Evolutionary conservation across 2,329 filamentous ascomycete genomes (phyloP).

Genomic region (Hypoxylon sp.): DNA sequence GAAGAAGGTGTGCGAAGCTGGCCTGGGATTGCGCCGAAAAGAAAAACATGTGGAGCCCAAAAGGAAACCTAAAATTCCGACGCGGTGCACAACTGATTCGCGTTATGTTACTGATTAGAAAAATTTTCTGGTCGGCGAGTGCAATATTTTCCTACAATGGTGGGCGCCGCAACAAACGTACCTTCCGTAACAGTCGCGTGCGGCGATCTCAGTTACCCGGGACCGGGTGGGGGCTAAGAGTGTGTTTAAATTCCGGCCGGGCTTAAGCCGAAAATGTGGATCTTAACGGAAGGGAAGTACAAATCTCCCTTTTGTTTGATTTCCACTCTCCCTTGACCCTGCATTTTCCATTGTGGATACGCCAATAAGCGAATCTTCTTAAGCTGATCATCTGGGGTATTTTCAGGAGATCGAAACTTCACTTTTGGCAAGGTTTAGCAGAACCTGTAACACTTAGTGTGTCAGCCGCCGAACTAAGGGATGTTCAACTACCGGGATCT

Average conservation of each 20-base stretch:
- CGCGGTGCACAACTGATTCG: neutral
- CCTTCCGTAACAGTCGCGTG: neutral
- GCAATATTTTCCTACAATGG: neutral
- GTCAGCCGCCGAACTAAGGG: slow-evolving; percentile 22
- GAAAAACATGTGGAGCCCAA: neutral
- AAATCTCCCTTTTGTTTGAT: neutral
- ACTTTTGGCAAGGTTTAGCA: slow-evolving; percentile 11
- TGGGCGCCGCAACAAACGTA: neutral
- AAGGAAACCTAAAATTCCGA: neutral
- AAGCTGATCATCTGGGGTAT: slow-evolving; percentile 30
- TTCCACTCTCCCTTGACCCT: neutral
- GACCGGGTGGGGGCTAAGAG: neutral
- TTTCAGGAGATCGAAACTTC: slow-evolving; percentile 29
- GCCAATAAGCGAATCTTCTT: slow-evolving; percentile 3
- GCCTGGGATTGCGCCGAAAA: neutral
- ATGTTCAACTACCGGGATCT: slow-evolving; percentile 10
- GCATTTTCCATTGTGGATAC: neutral
- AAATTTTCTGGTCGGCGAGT: neutral
- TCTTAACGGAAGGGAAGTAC: neutral
- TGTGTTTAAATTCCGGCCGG: slow-evolving; percentile 1
- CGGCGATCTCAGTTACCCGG: neutral
- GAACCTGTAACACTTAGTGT: slow-evolving; percentile 33
- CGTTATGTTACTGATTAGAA: neutral
- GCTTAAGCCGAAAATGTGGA: slow-evolving; percentile 11
- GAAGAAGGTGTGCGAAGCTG: neutral